Evolutionary conservation across 2,329 filamentous ascomycete species (phyloP).

Genomic region (Trichoderma semiorbis): DNA sequence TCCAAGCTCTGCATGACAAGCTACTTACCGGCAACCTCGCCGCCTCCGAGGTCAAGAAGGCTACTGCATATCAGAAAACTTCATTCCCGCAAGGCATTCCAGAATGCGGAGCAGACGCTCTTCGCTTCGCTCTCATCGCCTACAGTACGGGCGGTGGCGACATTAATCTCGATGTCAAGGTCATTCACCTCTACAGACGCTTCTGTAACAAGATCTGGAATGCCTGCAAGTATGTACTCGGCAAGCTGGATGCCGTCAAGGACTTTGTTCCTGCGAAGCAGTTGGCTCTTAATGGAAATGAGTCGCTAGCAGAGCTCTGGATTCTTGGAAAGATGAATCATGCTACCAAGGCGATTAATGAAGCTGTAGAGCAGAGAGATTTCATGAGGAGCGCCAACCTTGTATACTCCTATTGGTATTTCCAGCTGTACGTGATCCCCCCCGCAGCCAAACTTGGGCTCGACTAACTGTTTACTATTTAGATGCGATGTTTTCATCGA

Average conservation of each 20-base stretch:
- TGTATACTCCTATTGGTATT: background rate
- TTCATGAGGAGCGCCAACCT: background rate
- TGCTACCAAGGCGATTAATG: background rate
- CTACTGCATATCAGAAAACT: background rate
- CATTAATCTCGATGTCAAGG: background rate
- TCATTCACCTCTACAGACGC: background rate
- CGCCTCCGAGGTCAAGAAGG: background rate
- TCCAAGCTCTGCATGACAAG: background rate
- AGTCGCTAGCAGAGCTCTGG: background rate
- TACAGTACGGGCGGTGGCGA: background rate
- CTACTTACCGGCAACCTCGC: background rate
- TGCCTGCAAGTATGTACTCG: background rate
- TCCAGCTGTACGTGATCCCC: background rate
- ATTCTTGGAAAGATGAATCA: background rate
- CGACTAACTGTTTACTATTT: background rate
- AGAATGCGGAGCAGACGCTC: background rate
- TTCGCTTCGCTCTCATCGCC: background rate
- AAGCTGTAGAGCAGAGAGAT: background rate
- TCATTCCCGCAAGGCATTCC: background rate
- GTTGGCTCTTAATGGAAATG: background rate
- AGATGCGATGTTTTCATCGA: background rate
- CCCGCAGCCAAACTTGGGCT: rapidly evolving
- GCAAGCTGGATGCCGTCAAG: background rate
- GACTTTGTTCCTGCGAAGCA: background rate
- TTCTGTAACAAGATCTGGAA: background rate